These are phyloP conservation scores for Teratosphaeriaceae sp. DNA, from an alignment of 2,329 filamentous ascomycete species.

Conservation along the genomic window DNA sequence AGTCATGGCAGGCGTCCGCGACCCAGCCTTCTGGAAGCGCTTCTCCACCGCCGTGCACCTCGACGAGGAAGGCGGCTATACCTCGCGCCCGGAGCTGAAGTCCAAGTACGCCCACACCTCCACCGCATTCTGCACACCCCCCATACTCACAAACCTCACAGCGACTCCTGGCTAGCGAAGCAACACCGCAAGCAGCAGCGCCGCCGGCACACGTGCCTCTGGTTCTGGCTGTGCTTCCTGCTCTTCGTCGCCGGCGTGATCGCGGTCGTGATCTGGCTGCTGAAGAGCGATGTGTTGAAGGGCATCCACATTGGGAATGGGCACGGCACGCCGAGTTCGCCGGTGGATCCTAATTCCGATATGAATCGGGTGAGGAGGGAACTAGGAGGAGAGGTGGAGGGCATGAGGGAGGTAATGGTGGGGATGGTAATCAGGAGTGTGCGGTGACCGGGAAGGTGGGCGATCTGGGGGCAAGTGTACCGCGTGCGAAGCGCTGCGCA, in stretches of 20 bases:
- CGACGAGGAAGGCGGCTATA: constrained; percentile 39
- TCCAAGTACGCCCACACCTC: constrained; percentile 32
- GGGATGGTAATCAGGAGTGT: constrained; percentile 2
- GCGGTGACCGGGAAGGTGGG: constrained; percentile 1
- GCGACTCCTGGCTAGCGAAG: constrained; percentile 48
- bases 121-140: constrained; percentile 1
- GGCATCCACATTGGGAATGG: constrained; percentile 6
- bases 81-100: constrained; percentile 21
- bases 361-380: neutral
- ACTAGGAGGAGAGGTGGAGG: too few relatives aligned
- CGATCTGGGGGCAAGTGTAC: too few relatives aligned
- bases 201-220: constrained; percentile 43
- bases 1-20: constrained; percentile 45
- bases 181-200: constrained; percentile 43
- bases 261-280: constrained; percentile 40
- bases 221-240: constrained; percentile 42
- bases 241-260: constrained; percentile 40
- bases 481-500: too few relatives aligned
- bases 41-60: constrained; percentile 53
- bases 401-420: too few relatives aligned
- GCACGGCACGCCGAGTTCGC: neutral
- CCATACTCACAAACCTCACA: constrained; percentile 19
- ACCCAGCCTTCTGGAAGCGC: constrained; percentile 55
- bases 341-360: neutral
- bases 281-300: constrained; percentile 21